Conservation (phyloP, 2,329 filamentous ascomycete species). For the Podosphaera xanthii region DNA sequence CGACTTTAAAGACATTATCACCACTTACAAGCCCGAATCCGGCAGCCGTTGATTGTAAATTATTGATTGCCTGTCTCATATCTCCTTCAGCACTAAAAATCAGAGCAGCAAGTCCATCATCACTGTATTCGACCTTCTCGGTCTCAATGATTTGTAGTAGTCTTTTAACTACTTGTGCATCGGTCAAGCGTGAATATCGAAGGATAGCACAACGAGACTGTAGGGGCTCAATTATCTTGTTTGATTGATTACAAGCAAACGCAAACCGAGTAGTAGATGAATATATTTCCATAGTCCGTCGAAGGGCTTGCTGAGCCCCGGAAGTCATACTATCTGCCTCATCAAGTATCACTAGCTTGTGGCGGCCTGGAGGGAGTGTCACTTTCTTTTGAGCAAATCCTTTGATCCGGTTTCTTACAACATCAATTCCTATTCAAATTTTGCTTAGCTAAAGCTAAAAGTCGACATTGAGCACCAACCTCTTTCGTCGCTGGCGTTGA, state of each 20-base stretch:
- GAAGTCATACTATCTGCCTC: constrained; percentile 97
- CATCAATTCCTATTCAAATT: constrained; percentile 52
- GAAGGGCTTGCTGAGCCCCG: constrained; percentile 82
- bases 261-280: constrained; percentile 89
- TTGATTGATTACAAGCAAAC: constrained; percentile 95
- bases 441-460: not conserved
- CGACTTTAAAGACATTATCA: constrained; percentile 94
- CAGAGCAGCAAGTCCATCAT: constrained; percentile 84
- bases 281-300: constrained; percentile 97
- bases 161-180: constrained; percentile 77
- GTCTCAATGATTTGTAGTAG: constrained; percentile 81
- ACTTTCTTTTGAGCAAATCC: constrained; percentile 98
- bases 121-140: constrained; percentile 72
- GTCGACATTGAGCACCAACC: constrained; percentile 22
- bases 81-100: constrained; percentile 95
- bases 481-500: constrained; percentile 91
- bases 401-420: constrained; percentile 93
- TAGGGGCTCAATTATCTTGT: constrained; percentile 98
- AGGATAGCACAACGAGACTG: constrained; percentile 93
- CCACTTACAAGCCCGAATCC: constrained; percentile 95
- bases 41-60: constrained; percentile 76
- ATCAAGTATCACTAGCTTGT: constrained; percentile 93
- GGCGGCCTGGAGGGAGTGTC: constrained; percentile 67
- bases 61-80: constrained; percentile 98
- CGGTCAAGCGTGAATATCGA: constrained; percentile 76